Base-by-base conservation (phyloP, 306 rosid species). In the Acacia crassicarpa region DNA sequence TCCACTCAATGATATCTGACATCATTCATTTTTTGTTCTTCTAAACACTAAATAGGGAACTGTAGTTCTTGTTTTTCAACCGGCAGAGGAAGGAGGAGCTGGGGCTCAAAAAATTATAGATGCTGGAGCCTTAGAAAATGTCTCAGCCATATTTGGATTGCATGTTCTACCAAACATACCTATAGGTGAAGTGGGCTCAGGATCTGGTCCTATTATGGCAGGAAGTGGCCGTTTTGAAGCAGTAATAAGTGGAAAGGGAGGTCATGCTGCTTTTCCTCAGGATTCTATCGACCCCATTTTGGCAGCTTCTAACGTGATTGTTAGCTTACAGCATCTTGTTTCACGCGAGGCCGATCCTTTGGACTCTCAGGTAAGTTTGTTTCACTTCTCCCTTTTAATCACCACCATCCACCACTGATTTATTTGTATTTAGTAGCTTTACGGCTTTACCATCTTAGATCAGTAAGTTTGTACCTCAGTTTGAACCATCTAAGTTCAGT, bases 261-360 rank as follows among this genome's bases (percentile, higher is more conserved):
- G 97, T 67, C 97, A 94, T 86, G 98, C 98, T 3, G 97, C 97
- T 83, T 81, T 91, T 86, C 98, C 97, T 67, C 98, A 95, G 77
- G 86, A 84, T 73, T 84, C 97, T 2, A 86, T 95, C 5, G 98
- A 95, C 81, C 97, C 98, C 11, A 78, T 95, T 74, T 82, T 95
- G 85, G 97, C 98, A 6, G 97, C 94, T 73, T 93, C 98, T 35
- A 88, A 89, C 68, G 98, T 93, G 77, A 86, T 93, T 83, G 86
- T 91, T 59, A 93, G 94, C 93, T 87, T 95, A 80, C 97, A 95
- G 59, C 90, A 91, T 75, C 91, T 93, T 65, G 93, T 95, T 80
- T 93, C 97, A 41, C 97, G 97, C 0, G 98, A 95, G 89, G 97
- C 97, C 7, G 91, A 95, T 88, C 98, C 97, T 74, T 82, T 91